Evolutionary conservation across 495 filamentous ascomycete genomes (phyloP), one percentile per base, ranked within the genome.

Genomic region (Annulohypoxylon bovei): DNA sequence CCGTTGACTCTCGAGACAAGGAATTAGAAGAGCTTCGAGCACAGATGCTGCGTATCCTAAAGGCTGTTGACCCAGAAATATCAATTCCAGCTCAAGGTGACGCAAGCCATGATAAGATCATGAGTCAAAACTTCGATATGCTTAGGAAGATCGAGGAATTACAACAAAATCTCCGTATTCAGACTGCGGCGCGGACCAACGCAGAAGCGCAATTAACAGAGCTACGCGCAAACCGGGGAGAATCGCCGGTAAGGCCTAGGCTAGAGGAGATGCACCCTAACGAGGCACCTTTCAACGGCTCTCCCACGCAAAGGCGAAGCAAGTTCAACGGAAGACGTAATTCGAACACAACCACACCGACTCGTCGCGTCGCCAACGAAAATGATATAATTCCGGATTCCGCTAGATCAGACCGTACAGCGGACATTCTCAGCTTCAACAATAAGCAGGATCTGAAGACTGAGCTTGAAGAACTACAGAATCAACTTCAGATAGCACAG

Each of bases 401-500:
- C 30, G 88, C 87, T 58, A 88, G 92, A 30, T 97, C 94, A 12
- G 95, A 99, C 73, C 86, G 89, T 28, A 97, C 95, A 0, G 90
- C 94, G 39, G 95, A 98, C 77, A 94, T 93, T 44, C 85, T 94
- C 50, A 90, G 92, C 67, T 96, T 92, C 80, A 93, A 96, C 75
- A 92, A 91, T 71, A 88, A 91, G 14, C 93, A 97, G 90, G 95
- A 99, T 74, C 81, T 97, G 60, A 94, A 93, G 35, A 88, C 92
- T 9, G 95, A 99, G 74, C 82, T 98, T 7, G 95, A 99, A 74
- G 88, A 96, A 78, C 83, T 97, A 47, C 95, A 98, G 75, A 98
- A 96, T 76, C 93, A 97, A 77, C 87, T 99, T 47, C 95, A 99
- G 73, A 88, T 98, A 81, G 90, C 91, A 6, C 91, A 98, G 79